Percentiles rank a stretch among this genome's conserved stretches.
phyloP scores from a whole-genome alignment of 129 eudicot species.

The Flaveria brownii region DNA sequence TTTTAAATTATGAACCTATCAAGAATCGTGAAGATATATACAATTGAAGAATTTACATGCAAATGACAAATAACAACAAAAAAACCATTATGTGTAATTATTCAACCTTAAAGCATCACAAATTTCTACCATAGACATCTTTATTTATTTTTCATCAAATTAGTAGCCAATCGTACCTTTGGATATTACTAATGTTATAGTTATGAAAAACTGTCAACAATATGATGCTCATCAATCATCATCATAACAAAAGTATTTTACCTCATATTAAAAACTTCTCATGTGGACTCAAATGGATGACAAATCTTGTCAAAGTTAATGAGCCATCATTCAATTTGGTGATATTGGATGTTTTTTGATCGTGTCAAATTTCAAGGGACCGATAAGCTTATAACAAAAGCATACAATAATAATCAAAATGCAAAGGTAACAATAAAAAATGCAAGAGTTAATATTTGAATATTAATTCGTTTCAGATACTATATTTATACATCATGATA shows the following conservation, averaged over 20 bases:
- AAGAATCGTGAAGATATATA: no score
- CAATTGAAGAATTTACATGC: no score
- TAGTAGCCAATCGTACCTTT: neutral
- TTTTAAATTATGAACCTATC: no score
- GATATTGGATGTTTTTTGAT: no score
- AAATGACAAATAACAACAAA: no score
- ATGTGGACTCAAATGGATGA: neutral
- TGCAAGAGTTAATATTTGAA: constrained; percentile 10
- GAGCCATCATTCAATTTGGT: constrained; percentile 11
- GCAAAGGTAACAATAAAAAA: constrained; percentile 5
- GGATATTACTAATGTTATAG: neutral
- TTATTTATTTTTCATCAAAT: neutral
- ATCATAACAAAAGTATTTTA: no score
- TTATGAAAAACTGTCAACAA: no score
- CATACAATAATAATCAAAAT: neutral
- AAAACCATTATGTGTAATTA: neutral
- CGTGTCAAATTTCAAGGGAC: no score
- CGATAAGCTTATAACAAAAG: neutral
- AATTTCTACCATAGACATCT: neutral
- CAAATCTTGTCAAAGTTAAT: constrained; percentile 23
- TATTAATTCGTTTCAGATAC: constrained; percentile 22
- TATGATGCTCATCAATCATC: no score
- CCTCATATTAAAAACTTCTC: no score
- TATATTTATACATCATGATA: constrained; percentile 41
- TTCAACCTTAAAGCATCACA: neutral